These are phyloP conservation scores for Bacterosira constricta DNA, from an alignment of 108 stramenopile genomes.

Conservation along the genomic window DNA sequence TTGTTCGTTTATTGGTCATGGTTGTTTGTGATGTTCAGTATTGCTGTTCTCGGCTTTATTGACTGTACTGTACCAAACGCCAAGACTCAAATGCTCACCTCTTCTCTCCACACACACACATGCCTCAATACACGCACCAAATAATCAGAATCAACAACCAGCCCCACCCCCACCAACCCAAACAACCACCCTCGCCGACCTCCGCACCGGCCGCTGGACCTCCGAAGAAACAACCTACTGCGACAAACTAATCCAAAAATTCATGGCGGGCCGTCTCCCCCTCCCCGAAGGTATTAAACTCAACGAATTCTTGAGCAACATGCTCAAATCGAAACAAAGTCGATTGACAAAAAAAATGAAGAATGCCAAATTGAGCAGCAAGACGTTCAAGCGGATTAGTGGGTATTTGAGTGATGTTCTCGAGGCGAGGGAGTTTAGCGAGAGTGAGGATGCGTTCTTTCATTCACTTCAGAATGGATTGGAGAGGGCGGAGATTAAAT, in stretches of 20 bases:
- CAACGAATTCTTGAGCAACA: conserved; percentile 79
- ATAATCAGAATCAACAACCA: too few species aligned
- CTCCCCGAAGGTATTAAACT: conserved; percentile 75
- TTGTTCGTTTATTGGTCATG: too few species aligned
- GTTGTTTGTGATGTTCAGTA: too few species aligned
- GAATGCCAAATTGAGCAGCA: conserved; percentile 79
- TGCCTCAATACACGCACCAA: too few species aligned
- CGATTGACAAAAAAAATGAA: conserved; percentile 93
- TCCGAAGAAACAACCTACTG: conserved; percentile 78
- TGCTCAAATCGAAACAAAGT: conserved; percentile 87
- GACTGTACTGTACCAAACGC: too few species aligned
- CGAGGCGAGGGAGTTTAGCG: conserved; percentile 69
- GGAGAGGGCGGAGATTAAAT: conserved; percentile 80
- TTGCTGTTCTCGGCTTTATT: too few species aligned
- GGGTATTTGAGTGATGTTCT: conserved; percentile 50
- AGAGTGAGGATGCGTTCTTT: conserved; percentile 73
- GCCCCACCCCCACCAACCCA: not conserved
- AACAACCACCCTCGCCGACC: conserved; percentile 10
- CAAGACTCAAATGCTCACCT: too few species aligned
- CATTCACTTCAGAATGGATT: conserved; percentile 56
- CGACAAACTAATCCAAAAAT: conserved; percentile 79
- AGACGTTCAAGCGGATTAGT: conserved; percentile 53
- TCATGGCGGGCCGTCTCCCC: conserved; percentile 74
- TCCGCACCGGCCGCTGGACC: conserved; percentile 84
- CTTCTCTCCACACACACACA: too few species aligned